Base-by-base conservation (phyloP, 1,284 basidiomycete genomes). In the Termitomyces sp. region DNA sequence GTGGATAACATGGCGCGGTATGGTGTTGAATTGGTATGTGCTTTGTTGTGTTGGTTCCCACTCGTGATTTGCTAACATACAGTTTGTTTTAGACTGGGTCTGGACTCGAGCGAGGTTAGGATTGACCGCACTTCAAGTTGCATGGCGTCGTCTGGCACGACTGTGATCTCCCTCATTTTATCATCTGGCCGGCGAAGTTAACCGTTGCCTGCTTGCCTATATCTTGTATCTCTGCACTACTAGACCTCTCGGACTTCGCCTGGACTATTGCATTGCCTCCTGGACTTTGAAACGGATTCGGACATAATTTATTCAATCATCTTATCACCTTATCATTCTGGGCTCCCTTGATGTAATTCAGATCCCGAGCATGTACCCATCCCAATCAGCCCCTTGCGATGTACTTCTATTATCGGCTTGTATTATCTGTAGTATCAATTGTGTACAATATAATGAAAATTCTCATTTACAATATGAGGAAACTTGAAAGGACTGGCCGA, bases 1-100 rank as follows among this genome's bases (percentile, higher is more conserved):
- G n/a, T 33, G 21, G 19, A 47, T 47, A 30, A n/a, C 43, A 47
- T 13, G 8, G 45, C 31, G 15, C 13, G 13, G 31, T 21, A 33
- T 46, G 31, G 17, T 56, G 77, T 76, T 9, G 86, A 86, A 2
- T 68, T 92, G 49, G 97, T 92, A 7, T 86, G 96, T 65, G 79
- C 92, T 50, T 99, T n/a, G 99, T 69, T 94, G 94, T 1, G 2
- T 19, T 1, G 4, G 8, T 21, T 40, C 17, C 19, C 4, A 9
- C 9, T 10, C 39, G 17, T 17, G 38, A 8, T 19, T 40, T 19
- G 17, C 17, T 19, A 5, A 40, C 10, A 39, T 40, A 21, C 19
- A 17, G 1, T 19, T 40, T n/a, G 39, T 40, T n/a, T 1, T 21
- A 40, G 39, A 19, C 17, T 40, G 7, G 39, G 39, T 40, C n/a